Base-by-base conservation (phyloP, 2,329 filamentous ascomycete genomes). In the Alternaria sp. region DNA sequence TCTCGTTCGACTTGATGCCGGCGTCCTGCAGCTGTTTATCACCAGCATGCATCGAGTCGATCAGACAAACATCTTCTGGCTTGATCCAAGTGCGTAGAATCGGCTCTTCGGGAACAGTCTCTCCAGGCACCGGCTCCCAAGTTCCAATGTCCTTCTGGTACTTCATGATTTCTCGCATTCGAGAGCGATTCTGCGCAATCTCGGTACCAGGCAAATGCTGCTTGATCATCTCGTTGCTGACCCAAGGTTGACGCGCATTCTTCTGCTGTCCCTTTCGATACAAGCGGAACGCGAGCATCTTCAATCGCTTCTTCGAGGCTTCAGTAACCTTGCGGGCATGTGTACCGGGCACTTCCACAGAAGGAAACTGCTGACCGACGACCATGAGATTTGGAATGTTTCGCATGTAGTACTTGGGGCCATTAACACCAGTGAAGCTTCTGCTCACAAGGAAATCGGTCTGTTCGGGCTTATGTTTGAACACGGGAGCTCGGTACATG, bases 11-110 rank as follows among this genome's bases (percentile, higher is more conserved):
- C 64, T 92, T 92, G 77, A 95, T 97, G 10, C 96, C 96, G 19
- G 96, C 92, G 79, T 98, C 96, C 67, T 92, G 89, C 28, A 99
- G 88, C 78, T 97, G 91, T 76, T 96, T 93, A 67, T 93, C 90
- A 47, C 96, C 96, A 43, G 97, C 91, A 79, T 98, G 93, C 95
- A 98, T 99, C 0, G 95, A 92, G 77, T 99, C 95, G 28, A 98
- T 89, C 47, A 97, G 82, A 79, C 93, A 98, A 1, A 98, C 92
- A 74, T 98, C 95, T 79, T 99, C 96, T 0, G 96, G 95, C 68
- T 94, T 95, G 70, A 99, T 93, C 90, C 96, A 93, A 23, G 89
- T 86, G 44, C 95, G 90, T 65, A 98, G 90, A 3, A 88, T 88
- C 23, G 91, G 87, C 74, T 95, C 91, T 63, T 97, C 93, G 12